Evolutionary conservation across 1,284 basidiomycete species (phyloP), one percentile per base, ranked within the genome.

Genomic region (Sphagnurus paluster): DNA sequence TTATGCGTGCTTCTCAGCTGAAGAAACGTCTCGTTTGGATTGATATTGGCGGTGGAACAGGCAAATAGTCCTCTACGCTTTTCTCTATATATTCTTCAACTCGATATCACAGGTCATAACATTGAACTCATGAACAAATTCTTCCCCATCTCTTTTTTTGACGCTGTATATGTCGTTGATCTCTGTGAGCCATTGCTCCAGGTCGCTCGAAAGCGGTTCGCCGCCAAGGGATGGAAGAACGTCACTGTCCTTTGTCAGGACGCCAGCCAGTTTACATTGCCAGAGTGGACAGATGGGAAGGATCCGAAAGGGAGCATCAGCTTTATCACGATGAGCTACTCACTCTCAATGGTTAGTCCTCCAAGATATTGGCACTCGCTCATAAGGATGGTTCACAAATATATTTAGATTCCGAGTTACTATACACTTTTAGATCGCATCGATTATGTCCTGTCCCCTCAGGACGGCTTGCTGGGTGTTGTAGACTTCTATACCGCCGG

Each of bases 1-100:
- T 76, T 2, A 70, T 79, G 41, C 72, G 70, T 13, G 62, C 61
- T 30, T 63, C 60, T 20, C 55, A 71, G 17, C 72, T 75, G 0
- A 56, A 66, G 0, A 75, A 78, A 56, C 72, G 72, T 21, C 70
- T 87, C 8, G 76, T 92, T 24, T 92, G 90, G 90, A 76, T 91
- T 24, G 90, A 91, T 63, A 82, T 92, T 46, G 90, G 89, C 7
- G 90, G 89, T 21, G 90, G 89, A 26, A 91, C 89, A 8, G 86
- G 83, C 76, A 42, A 47, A 58, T 48, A 11, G 38, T 25, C 17
- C 21, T 20, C 24, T 34, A 21, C 1, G 21, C 14, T 24, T 44
- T 6, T 34, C 25, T 14, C 3, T 28, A 19, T 2, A n/a, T 16
- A 33, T n/a, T 16, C 30, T 17, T 16, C 50, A 29, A 16, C 21